Conservation (phyloP, 2,329 filamentous ascomycete species). For the Colletotrichum liaoningense region DNA sequence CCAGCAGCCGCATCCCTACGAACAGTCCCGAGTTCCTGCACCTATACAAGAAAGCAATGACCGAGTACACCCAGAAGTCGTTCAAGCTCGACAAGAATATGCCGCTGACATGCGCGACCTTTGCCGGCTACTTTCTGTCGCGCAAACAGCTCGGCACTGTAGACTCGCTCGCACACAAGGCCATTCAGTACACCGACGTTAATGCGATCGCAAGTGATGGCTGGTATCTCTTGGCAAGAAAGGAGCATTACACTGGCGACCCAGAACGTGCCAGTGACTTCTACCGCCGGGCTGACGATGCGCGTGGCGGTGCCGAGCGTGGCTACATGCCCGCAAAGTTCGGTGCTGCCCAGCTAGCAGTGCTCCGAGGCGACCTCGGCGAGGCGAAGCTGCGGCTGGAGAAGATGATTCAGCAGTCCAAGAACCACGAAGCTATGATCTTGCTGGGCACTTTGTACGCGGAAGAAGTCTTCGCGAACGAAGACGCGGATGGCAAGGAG, state of each 20-base stretch:
- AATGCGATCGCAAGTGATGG: slow-evolving; percentile 97
- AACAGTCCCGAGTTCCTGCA: slow-evolving; percentile 86
- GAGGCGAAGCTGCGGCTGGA: slow-evolving; percentile 94
- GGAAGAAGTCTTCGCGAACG: slow-evolving; percentile 89
- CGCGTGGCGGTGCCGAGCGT: slow-evolving; percentile 88
- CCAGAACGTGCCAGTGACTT: slow-evolving; percentile 82
- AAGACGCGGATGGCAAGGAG: slow-evolving; percentile 79
- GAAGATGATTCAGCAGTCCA: slow-evolving; percentile 90
- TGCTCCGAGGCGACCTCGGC: slow-evolving; percentile 84
- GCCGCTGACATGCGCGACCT: slow-evolving; percentile 89
- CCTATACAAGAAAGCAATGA: slow-evolving; percentile 94
- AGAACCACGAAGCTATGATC: slow-evolving; percentile 89
- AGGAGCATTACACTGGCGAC: slow-evolving; percentile 87
- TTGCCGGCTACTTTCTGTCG: slow-evolving; percentile 89
- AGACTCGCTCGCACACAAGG: slow-evolving; percentile 88
- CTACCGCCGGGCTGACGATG: slow-evolving; percentile 91
- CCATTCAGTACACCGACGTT: slow-evolving; percentile 95
- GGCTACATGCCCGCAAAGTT: slow-evolving; percentile 96
- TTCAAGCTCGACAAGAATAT: slow-evolving; percentile 94
- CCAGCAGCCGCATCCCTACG: slow-evolving; percentile 84
- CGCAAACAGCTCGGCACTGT: slow-evolving; percentile 84
- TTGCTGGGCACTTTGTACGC: slow-evolving; percentile 92
- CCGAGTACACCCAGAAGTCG: slow-evolving; percentile 90
- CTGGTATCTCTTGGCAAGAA: slow-evolving; percentile 93
- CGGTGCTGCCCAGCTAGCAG: slow-evolving; percentile 88